Evolutionary conservation across 2,329 filamentous ascomycete species (phyloP).

Genomic region (Phaeomoniella chlamydospora): DNA sequence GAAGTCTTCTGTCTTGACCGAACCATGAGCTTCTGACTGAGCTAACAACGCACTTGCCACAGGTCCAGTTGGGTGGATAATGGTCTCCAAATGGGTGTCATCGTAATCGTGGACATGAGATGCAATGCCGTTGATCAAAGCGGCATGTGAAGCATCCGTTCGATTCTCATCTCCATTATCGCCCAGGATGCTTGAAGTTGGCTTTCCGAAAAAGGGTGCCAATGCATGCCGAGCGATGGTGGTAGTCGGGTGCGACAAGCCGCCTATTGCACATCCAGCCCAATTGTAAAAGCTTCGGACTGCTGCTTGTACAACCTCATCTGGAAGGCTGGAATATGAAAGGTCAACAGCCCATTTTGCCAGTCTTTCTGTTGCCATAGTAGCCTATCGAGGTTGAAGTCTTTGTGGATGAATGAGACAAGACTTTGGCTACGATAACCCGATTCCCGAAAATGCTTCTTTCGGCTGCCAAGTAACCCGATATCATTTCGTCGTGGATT

Average conservation of each 20-base stretch:
- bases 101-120: constrained; percentile 44
- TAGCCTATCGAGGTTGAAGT: not conserved
- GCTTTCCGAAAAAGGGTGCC: constrained; percentile 20
- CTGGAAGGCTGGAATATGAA: constrained; percentile 24
- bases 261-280: constrained; percentile 38
- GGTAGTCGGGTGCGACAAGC: constrained; percentile 31
- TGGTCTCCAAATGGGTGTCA: constrained; percentile 40
- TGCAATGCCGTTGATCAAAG: constrained; percentile 35
- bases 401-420: too few species aligned
- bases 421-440: too few species aligned
- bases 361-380: constrained; percentile 32
- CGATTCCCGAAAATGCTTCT: too few species aligned
- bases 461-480: too few species aligned
- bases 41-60: constrained; percentile 36
- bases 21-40: constrained; percentile 25
- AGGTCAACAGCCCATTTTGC: constrained; percentile 33
- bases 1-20: constrained; percentile 26
- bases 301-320: constrained; percentile 26
- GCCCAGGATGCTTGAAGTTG: constrained; percentile 22
- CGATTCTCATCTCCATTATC: constrained; percentile 4
- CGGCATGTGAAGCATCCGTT: constrained; percentile 33
- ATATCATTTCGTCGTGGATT: too few species aligned
- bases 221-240: constrained; percentile 21
- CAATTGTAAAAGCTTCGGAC: constrained; percentile 38
- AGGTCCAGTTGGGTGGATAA: constrained; percentile 40